Evolutionary conservation across 768 basidiomycete species (phyloP).

Genomic region (Pholiota microspora): DNA sequence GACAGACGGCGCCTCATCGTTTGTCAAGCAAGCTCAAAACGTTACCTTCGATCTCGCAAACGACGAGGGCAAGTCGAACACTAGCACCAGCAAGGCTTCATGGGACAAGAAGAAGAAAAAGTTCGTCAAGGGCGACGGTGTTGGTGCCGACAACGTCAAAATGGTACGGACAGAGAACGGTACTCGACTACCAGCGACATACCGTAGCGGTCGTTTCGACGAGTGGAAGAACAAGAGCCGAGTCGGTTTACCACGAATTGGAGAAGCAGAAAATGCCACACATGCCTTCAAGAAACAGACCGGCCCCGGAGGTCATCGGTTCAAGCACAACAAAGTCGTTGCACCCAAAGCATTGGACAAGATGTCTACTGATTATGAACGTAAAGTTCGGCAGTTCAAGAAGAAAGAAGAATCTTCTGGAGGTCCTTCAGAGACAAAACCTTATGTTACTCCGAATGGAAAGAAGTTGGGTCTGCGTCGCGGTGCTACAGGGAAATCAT

Average conservation of each 20-base stretch:
- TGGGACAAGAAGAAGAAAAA: slow-evolving; percentile 99
- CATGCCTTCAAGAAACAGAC: slow-evolving; percentile 25
- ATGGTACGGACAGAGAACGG: slow-evolving; percentile 93
- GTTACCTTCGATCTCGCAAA: slow-evolving; percentile 81
- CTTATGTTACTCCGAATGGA: slow-evolving; percentile 7
- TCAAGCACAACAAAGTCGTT: slow-evolving; percentile 65
- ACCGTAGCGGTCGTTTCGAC: slow-evolving; percentile 90
- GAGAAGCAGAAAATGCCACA: slow-evolving; percentile 67
- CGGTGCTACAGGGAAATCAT: slow-evolving; percentile 47
- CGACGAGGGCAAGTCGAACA: slow-evolving; percentile 63
- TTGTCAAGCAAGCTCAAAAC: slow-evolving; percentile 77
- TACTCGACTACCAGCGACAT: slow-evolving; percentile 84
- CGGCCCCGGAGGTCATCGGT: slow-evolving; percentile 56
- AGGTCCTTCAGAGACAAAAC: slow-evolving; percentile 13
- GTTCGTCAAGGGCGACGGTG: slow-evolving; percentile 83
- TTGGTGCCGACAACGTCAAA: slow-evolving; percentile 90
- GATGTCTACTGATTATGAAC: slow-evolving; percentile 67
- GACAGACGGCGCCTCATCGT: slow-evolving; percentile 82
- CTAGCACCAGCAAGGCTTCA: slow-evolving; percentile 46
- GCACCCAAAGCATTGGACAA: slow-evolving; percentile 80
- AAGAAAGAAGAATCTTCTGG: slow-evolving; percentile 46
- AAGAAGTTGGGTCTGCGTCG: slow-evolving; percentile 47
- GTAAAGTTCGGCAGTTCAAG: slow-evolving; percentile 61
- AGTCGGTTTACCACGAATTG: slow-evolving; percentile 73
- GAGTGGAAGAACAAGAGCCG: slow-evolving; percentile 89